Base-by-base conservation (phyloP, 371 early-diverging fungal genomes). In the Dichotomocladium elegans region DNA sequence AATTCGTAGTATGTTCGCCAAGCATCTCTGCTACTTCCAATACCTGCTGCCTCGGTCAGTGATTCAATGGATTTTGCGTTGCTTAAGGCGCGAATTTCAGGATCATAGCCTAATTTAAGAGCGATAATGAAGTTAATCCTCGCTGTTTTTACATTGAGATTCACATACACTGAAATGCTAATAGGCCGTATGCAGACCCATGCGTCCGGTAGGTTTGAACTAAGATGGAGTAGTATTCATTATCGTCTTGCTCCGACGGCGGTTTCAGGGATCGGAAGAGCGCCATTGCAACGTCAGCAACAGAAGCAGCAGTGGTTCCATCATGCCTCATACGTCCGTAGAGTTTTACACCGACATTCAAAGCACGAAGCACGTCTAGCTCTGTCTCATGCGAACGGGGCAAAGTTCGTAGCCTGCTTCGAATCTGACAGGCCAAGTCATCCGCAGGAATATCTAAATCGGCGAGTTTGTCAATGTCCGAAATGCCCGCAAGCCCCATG, bases 1-100 rank as follows among this genome's bases (percentile, higher is more conserved):
- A 91, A 66, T 54, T 88, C 86, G 62, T 90, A 96, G 46, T 78
- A 78, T 0, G 79, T 61, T n/a, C 86, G 83, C 68, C 77, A 75
- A 25, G 72, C 57, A 1, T 64, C 56, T n/a, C n/a, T n/a, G 1
- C 80, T 60, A 0, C 80, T 61, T 22, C 72, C 67, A 21, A 77
- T 19, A 3, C 48, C 42, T 0, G 33, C 27, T 27, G 56, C 49
- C 6, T 47, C 15, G 9, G 22, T 17, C 12, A 55, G 33, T 4
- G 83, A 76, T 25, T 70, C 60, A 5, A 92, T 41, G 1, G 94
- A 85, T 43, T 79, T 70, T 5, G 57, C 63, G 50, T 87, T 86
- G 50, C 80, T 79, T 12, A 64, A 63, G 2, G 80, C 70, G 9
- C 93, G 85, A 22, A 71, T 64, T 12, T 84, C 82, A 0, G 82